Conservation (phyloP, 2,329 filamentous ascomycete species). For the Paramyrothecium roridum region DNA sequence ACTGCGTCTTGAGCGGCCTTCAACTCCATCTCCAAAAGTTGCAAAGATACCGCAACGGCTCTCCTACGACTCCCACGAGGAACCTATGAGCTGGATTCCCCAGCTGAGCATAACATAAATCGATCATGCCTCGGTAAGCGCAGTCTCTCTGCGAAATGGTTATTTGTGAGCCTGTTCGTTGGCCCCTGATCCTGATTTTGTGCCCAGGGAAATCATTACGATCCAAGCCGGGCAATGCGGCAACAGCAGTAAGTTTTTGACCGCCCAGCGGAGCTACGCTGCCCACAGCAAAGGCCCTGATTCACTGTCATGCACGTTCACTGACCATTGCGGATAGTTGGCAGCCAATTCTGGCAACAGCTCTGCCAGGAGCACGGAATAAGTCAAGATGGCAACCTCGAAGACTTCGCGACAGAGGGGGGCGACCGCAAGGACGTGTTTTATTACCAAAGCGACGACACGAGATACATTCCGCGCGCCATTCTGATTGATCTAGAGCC, state of each 20-base stretch:
- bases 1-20: too few relatives aligned
- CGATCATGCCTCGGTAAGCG: constrained; percentile 20
- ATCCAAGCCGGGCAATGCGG: constrained; percentile 98
- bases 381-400: constrained; percentile 92
- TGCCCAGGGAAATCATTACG: constrained; percentile 90
- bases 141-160: neutral
- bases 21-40: too few relatives aligned
- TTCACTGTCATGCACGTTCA: neutral
- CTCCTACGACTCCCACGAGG: neutral
- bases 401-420: constrained; percentile 96
- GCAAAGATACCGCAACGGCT: neutral
- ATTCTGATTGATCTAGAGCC: constrained; percentile 96
- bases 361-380: constrained; percentile 98
- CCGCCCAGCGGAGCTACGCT: neutral
- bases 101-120: neutral
- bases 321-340: constrained; percentile 63
- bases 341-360: constrained; percentile 98
- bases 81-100: neutral
- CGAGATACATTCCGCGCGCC: constrained; percentile 92
- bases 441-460: constrained; percentile 99
- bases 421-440: constrained; percentile 98
- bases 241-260: constrained; percentile 81
- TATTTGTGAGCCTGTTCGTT: neutral
- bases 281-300: neutral
- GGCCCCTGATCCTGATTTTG: neutral